Base-by-base conservation (phyloP, 306 rosid genomes). In the Lotus japonicus region DNA sequence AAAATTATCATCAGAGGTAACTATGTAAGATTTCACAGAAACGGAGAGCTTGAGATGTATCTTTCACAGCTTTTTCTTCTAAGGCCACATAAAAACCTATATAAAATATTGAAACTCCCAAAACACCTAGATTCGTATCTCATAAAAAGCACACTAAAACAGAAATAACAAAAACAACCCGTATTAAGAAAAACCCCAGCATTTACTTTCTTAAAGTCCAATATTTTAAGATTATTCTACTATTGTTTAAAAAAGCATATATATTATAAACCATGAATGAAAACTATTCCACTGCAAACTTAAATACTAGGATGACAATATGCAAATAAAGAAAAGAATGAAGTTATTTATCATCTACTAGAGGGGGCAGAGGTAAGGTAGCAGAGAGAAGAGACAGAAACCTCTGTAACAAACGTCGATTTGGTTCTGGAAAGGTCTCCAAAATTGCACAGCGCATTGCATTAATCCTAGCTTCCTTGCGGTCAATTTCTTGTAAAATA, bases 361-460 rank as follows among this genome's bases (percentile, higher is more conserved):
- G 38, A 21, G 9, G 35, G 39, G 33, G 4, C 31, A 18, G 48
- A 28, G 31, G 41, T 31, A 7, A 17, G 53, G 36, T 31, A 7
- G 16, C 48, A 9, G 56, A 70, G 35, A 11, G 51, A 63, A 54
- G 46, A 26, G 63, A 35, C 17, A 43, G 49, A 58, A 31, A 95
- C 99, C 99, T 95, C 14, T 90, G 97, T 66, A 95, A 81, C 77
- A 95, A 84, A 39, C 95, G 96, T 51, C 99, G 89, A 64, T 95
- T 95, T 46, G 99, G 99, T 75, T 95, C 99, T 2, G 99, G 99
- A 81, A 95, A 95, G 56, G 96, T 88, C 75, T 95, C 99, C 79
- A 88, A 58, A 68, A 90, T 84, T 63, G 97, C 89, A 71, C 89
- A 74, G 12, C 95, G 95, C 89, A 90, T 88, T 70, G 96, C 97